phyloP scores from a whole-genome alignment of 805 yeast genomes.

The Brettanomyces naardenensis region DNA sequence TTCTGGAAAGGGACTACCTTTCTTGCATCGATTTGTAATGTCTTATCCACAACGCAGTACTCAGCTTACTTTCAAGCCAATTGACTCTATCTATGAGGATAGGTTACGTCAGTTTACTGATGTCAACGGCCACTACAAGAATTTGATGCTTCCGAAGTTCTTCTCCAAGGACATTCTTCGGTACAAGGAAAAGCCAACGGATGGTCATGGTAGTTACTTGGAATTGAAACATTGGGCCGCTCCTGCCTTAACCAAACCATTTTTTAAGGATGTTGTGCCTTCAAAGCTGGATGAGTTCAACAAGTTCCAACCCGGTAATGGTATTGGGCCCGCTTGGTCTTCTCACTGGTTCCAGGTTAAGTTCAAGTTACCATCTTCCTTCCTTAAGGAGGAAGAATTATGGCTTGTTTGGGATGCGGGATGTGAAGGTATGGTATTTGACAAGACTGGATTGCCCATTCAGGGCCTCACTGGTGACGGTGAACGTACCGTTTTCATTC shows the following conservation, averaged over 20 bases:
- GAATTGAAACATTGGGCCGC: conserved; percentile 64
- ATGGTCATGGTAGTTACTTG: conserved; percentile 35
- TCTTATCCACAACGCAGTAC: conserved; percentile 36
- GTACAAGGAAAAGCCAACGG: conserved; percentile 15
- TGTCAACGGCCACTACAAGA: conserved; percentile 62
- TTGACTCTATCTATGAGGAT: conserved; percentile 63
- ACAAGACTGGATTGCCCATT: conserved; percentile 53
- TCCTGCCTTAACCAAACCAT: conserved; percentile 60
- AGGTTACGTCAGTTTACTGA: conserved; percentile 72
- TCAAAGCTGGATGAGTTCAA: conserved; percentile 39
- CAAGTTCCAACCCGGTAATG: conserved; percentile 59
- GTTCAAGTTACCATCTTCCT: conserved; percentile 53
- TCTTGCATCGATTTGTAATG: no score
- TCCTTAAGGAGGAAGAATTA: conserved; percentile 43
- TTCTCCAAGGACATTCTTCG: conserved; percentile 51
- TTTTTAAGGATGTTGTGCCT: conserved; percentile 52
- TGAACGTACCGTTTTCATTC: conserved; percentile 64
- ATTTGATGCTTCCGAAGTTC: conserved; percentile 73
- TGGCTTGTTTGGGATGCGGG: conserved; percentile 59
- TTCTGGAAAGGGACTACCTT: no score
- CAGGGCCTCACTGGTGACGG: conserved; percentile 87
- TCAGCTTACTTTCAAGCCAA: conserved; percentile 65
- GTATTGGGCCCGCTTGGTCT: conserved; percentile 88
- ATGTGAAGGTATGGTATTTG: conserved; percentile 79
- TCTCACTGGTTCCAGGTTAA: conserved; percentile 86